Conservation (phyloP, 257 asterid genomes). For the Petrea volubilis region DNA sequence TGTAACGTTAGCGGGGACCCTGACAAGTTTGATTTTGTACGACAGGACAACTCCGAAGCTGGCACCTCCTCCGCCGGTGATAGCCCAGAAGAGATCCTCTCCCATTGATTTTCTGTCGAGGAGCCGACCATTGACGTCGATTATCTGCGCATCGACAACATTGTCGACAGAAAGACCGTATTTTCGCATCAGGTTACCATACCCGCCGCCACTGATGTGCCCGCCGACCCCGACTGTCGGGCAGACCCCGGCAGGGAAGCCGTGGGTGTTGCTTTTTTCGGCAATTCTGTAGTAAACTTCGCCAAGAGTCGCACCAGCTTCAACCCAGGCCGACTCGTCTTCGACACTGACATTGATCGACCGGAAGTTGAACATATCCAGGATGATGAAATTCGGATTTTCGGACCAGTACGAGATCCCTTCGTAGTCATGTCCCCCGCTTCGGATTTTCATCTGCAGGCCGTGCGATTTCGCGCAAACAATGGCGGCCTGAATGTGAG, state of each 20-base stretch:
- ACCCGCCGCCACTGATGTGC: conserved; percentile 58
- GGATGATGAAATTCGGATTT: conserved; percentile 42
- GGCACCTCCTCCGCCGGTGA: conserved; percentile 55
- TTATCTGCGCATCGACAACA: conserved; percentile 42
- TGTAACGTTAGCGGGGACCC: conserved; percentile 32
- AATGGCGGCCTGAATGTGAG: conserved; percentile 56
- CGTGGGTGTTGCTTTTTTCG: conserved; percentile 36
- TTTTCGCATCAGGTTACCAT: conserved; percentile 57
- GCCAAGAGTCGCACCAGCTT: conserved; percentile 50
- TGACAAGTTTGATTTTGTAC: conserved; percentile 44
- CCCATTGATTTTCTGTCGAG: conserved; percentile 52
- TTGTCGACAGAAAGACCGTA: conserved; percentile 56
- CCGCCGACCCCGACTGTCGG: conserved; percentile 66
- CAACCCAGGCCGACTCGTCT: conserved; percentile 48
- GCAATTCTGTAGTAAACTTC: conserved; percentile 47
- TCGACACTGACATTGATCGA: conserved; percentile 31
- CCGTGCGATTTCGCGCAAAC: conserved; percentile 36
- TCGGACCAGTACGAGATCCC: conserved; percentile 51
- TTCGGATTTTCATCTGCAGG: conserved; percentile 49
- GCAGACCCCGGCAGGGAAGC: conserved; percentile 57
- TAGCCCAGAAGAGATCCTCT: conserved; percentile 65
- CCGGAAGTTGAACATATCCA: conserved; percentile 53
- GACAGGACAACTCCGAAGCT: conserved; percentile 51
- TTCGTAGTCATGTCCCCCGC: conserved; percentile 68
- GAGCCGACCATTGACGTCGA: conserved; percentile 46